Base-by-base conservation (phyloP, 1,284 basidiomycete genomes). In the Apiotrichum veenhuisii region DNA sequence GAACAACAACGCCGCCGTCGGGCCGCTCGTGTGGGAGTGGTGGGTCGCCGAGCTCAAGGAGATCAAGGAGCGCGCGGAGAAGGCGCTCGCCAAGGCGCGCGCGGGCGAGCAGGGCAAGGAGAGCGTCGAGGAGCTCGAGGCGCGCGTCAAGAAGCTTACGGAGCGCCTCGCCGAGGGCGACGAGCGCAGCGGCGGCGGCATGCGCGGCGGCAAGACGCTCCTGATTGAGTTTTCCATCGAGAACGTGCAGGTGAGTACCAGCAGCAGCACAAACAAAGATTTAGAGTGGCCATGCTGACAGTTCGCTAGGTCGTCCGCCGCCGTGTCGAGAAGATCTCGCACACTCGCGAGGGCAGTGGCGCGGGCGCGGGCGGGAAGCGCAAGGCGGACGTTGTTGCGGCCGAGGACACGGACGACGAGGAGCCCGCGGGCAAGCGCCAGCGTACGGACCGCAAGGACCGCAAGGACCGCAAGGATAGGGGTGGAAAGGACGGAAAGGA, bases 211-310 rank as follows among this genome's bases (percentile, higher is more conserved):
- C 30, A 83, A 79, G 69, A 80, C 85, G 15, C 78, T 96, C 50
- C 86, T 95, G 62, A 84, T 92, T 33, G 92, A 96, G 77, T 95
- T 94, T 76, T 92, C 89, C 40, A 89, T 95, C 55, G 91, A 97
- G 80, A 96, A 97, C 68, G 81, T 91, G 5, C 88, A 93, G 75
- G 91, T 94, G 52, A 64, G 73, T 63, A 36, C n/a, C n/a, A n/a
- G n/a, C n/a, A n/a, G n/a, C 18, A 11, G 12, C 4, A 5, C 14
- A 18, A n/a, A 2, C 11, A 40, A 37, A 4, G 11, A 20, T 18
- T 20, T 26, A 15, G 25, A 22, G 20, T 38, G 27, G 12, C 37
- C 20, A 42, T 23, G 37, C 40, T 37, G 49, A 55, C 42, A 30
- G 30, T 14, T 38, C 50, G n/a, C n/a, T n/a, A 76, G 74, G 75